phyloP scores from a whole-genome alignment of 2,329 filamentous ascomycete genomes.

The Pseudogymnoascus pannorum region DNA sequence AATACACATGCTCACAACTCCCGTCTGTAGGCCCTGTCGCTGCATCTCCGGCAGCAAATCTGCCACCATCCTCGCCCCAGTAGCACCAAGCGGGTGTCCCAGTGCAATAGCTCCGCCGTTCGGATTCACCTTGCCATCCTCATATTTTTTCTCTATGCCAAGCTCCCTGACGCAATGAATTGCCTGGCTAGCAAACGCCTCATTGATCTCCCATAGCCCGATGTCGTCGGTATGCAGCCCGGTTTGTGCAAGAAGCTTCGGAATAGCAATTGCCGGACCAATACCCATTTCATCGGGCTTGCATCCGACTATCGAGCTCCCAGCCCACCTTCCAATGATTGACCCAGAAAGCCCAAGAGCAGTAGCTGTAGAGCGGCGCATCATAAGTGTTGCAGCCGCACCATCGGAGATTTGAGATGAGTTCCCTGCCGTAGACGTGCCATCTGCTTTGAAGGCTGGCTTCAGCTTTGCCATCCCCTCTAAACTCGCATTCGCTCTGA shows the following conservation, averaged over 20 bases:
- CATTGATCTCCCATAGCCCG: slow-evolving; percentile 88
- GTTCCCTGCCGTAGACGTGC: slow-evolving; percentile 80
- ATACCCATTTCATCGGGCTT: slow-evolving; percentile 90
- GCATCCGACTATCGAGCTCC: slow-evolving; percentile 68
- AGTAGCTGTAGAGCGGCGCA: slow-evolving; percentile 73
- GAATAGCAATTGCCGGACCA: slow-evolving; percentile 79
- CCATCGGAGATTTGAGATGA: slow-evolving; percentile 81
- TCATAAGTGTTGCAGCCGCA: slow-evolving; percentile 74
- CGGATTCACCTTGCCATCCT: slow-evolving; percentile 71
- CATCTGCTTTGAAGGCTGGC: slow-evolving; percentile 72
- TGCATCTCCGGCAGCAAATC: slow-evolving; percentile 58
- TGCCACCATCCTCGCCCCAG: slow-evolving; percentile 72
- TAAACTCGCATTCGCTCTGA: slow-evolving; percentile 57
- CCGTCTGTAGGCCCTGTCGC: slow-evolving; percentile 62
- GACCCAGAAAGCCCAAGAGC: slow-evolving; percentile 59
- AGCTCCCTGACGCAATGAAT: slow-evolving; percentile 65
- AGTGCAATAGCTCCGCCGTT: slow-evolving; percentile 93
- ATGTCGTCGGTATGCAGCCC: slow-evolving; percentile 64
- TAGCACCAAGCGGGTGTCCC: slow-evolving; percentile 85
- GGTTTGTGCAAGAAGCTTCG: slow-evolving; percentile 64
- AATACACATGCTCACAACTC: slow-evolving; percentile 87
- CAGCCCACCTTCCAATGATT: slow-evolving; percentile 80
- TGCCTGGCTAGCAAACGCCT: slow-evolving; percentile 63
- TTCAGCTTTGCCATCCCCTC: slow-evolving; percentile 74
- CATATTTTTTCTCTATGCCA: slow-evolving; percentile 55